phyloP scores from a whole-genome alignment of 495 filamentous ascomycete species.

The Aspergillus taichungensis region DNA sequence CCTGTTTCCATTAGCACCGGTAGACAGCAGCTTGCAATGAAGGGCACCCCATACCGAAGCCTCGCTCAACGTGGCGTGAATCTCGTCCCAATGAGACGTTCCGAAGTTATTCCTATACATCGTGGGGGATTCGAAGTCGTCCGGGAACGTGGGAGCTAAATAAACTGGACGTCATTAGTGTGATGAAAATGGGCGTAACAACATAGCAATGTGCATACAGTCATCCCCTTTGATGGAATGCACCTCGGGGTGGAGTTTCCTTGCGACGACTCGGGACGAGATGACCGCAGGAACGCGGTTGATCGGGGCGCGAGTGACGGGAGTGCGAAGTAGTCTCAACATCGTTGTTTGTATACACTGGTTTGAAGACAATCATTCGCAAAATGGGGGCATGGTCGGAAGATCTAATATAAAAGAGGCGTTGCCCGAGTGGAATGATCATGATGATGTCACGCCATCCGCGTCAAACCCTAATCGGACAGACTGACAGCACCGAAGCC shows the following conservation, averaged over 20 bases:
- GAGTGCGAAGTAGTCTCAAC: too few relatives aligned
- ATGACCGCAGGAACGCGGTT: too few relatives aligned
- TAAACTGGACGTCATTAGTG: slow-evolving; percentile 6
- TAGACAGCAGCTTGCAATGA: neutral
- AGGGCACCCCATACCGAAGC: slow-evolving; percentile 5
- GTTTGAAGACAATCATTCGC: too few relatives aligned
- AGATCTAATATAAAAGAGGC: too few relatives aligned
- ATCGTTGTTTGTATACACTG: too few relatives aligned
- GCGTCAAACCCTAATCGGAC: too few relatives aligned
- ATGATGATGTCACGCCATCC: too few relatives aligned
- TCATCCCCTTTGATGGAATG: slow-evolving; percentile 10
- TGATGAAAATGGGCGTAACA: neutral
- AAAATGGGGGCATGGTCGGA: too few relatives aligned
- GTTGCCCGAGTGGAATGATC: too few relatives aligned
- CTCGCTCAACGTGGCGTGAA: slow-evolving; percentile 15
- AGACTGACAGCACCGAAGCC: too few relatives aligned
- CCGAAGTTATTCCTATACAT: slow-evolving; percentile 3
- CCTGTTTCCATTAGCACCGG: slow-evolving; percentile 1
- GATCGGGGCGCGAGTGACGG: too few relatives aligned
- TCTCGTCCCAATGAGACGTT: slow-evolving; percentile 9
- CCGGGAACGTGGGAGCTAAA: slow-evolving; percentile 12
- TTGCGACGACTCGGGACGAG: too few relatives aligned
- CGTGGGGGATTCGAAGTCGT: slow-evolving; percentile 10
- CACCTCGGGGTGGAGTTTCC: slow-evolving; percentile 1
- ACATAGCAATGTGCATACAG: neutral